These are phyloP conservation scores for Fallopia convolvulus DNA, from an alignment of 148 eudicot genomes.

Conservation along the genomic window DNA sequence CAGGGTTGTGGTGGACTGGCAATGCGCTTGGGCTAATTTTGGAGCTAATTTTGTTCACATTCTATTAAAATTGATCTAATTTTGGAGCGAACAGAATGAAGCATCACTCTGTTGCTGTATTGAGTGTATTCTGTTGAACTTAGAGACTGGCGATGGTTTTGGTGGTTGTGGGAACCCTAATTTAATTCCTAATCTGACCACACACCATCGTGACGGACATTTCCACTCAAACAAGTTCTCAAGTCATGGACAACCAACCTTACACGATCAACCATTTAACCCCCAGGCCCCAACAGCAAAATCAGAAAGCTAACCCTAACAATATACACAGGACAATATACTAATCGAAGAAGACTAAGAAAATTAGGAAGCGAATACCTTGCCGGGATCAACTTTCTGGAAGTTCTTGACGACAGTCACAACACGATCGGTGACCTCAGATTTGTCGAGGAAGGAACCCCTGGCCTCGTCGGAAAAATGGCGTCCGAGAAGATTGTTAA, in stretches of 20 bases:
- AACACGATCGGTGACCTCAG: conserved; percentile 90
- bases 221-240: neutral
- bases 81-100: no score
- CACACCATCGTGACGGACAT: neutral
- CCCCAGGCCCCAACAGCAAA: neutral
- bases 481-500: conserved; percentile 38
- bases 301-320: neutral
- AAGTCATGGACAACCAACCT: neutral
- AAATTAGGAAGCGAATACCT: conserved; percentile 32
- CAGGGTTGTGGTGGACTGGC: no score
- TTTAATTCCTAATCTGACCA: neutral
- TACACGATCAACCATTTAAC: neutral
- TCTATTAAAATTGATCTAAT: no score
- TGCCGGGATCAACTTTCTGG: conserved; percentile 89
- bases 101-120: no score
- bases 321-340: neutral
- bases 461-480: conserved; percentile 58
- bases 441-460: conserved; percentile 88
- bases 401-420: conserved; percentile 67
- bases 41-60: no score
- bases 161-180: neutral
- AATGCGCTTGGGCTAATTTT: no score
- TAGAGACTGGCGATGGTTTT: no score
- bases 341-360: neutral
- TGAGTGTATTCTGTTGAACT: no score